Percentiles rank a stretch among this genome's conserved stretches.
Conservation (phyloP, 306 rosid genomes). For the Cyclanthera cordifolia region DNA sequence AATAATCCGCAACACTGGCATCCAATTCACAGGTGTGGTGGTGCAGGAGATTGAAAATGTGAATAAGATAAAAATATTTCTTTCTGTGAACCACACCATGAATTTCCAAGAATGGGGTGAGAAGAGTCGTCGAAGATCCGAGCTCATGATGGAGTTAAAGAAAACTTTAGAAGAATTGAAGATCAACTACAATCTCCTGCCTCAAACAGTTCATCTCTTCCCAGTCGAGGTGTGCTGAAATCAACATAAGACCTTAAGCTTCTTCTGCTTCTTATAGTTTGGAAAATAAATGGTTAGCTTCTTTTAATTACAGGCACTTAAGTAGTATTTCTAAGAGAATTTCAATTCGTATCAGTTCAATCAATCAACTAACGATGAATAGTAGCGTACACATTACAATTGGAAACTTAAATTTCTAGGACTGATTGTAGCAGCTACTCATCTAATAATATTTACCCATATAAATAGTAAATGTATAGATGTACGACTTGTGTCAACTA, state of each 20-base stretch:
- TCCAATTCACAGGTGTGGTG: conserved; percentile 35
- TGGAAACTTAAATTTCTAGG: background rate
- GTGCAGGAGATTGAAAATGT: conserved; percentile 61
- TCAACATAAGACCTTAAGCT: conserved; percentile 18
- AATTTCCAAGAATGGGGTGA: conserved; percentile 63
- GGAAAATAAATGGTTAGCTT: background rate
- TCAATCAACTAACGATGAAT: background rate
- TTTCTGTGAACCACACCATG: conserved; percentile 59
- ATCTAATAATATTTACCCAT: background rate
- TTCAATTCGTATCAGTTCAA: background rate
- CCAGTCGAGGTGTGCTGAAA: conserved; percentile 15
- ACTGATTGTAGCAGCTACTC: background rate
- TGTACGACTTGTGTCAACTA: too few relatives aligned
- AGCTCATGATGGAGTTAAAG: conserved; percentile 57
- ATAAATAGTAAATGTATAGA: too few relatives aligned
- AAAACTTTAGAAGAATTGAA: conserved; percentile 60
- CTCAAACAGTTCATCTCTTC: conserved; percentile 51
- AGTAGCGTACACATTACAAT: too few relatives aligned
- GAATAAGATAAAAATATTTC: conserved; percentile 53
- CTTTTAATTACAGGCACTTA: background rate
- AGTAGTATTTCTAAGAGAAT: background rate
- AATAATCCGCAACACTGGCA: conserved; percentile 54
- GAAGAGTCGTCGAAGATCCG: conserved; percentile 57
- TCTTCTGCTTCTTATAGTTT: background rate
- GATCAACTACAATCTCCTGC: conserved; percentile 65